Evolutionary conservation across 2,329 filamentous ascomycete genomes (phyloP).

Genomic region (Dactylellina sp.): DNA sequence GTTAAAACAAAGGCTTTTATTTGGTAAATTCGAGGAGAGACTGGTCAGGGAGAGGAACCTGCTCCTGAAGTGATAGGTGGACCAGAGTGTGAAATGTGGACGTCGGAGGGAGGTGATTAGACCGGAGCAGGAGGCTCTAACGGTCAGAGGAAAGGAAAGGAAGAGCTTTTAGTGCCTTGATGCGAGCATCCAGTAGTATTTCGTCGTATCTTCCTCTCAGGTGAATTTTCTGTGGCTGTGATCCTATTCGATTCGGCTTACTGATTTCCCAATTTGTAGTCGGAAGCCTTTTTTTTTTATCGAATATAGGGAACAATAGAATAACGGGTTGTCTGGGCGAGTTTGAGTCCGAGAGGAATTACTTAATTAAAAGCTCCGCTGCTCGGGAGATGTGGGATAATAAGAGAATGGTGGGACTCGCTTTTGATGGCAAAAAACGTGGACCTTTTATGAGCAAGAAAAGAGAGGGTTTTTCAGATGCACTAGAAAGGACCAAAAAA

Average conservation of each 20-base stretch:
- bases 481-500: conserved; percentile 5
- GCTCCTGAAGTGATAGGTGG: conserved; percentile 49
- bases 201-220: conserved; percentile 5
- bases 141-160: conserved; percentile 44
- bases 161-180: conserved; percentile 37
- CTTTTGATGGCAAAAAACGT: conserved; percentile 49
- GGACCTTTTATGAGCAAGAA: conserved; percentile 43
- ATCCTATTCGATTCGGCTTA: conserved; percentile 5
- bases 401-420: conserved; percentile 25
- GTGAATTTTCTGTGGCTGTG: conserved; percentile 1
- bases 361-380: conserved; percentile 57
- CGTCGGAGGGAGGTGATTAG: conserved; percentile 39
- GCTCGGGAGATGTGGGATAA: conserved; percentile 39
- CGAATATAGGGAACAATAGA: too few relatives aligned
- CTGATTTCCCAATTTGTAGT: neutral
- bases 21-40: conserved; percentile 10
- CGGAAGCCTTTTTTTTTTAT: neutral
- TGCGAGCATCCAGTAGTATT: conserved; percentile 46
- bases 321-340: conserved; percentile 17
- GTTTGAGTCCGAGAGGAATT: conserved; percentile 52
- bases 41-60: conserved; percentile 53
- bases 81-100: conserved; percentile 23
- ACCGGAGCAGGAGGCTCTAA: conserved; percentile 53
- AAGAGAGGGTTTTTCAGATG: conserved; percentile 37
- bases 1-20: conserved; percentile 55